A percentile compares a stretch with the other conserved stretches of the same genome.
These are phyloP conservation scores for Mycosphaerelloides madeirae DNA, from an alignment of 2,329 filamentous ascomycete species.

Conservation along the genomic window DNA sequence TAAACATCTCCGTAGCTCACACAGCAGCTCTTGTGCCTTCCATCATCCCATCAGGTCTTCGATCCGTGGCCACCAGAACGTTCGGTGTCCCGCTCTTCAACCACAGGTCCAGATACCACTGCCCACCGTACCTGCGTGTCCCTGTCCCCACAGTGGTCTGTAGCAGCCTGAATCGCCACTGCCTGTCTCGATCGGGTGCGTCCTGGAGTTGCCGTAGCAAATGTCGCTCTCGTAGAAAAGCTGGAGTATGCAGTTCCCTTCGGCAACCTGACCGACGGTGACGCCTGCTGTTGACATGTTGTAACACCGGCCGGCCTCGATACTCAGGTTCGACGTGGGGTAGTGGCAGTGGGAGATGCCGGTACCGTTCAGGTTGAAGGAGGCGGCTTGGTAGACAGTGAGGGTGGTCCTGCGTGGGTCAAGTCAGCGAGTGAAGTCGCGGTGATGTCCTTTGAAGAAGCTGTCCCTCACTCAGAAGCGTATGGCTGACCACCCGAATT, in stretches of 20 bases:
- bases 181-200: conserved; percentile 5
- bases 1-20: not conserved
- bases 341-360: conserved; percentile 10
- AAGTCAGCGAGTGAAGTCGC: not conserved
- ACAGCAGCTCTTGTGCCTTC: conserved; percentile 18
- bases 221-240: conserved; percentile 15
- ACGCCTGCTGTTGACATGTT: conserved; percentile 13
- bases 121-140: conserved; percentile 5
- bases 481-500: not conserved
- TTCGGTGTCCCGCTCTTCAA: conserved; percentile 4
- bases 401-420: conserved; percentile 9
- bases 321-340: conserved; percentile 10
- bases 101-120: conserved; percentile 22
- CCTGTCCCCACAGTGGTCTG: conserved; percentile 19
- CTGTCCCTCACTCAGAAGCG: not conserved
- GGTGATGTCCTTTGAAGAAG: not conserved
- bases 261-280: conserved; percentile 14
- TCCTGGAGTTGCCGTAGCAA: conserved; percentile 15
- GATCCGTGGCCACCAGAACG: not conserved
- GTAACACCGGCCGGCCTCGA: conserved; percentile 16
- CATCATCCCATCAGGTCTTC: not conserved
- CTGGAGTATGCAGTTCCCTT: conserved; percentile 21
- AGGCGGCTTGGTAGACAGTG: conserved; percentile 11
- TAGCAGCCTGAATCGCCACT: conserved; percentile 9
- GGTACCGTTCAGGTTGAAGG: not conserved